phyloP scores from a whole-genome alignment of 345 rosid species.

The Salix suchowensis region DNA sequence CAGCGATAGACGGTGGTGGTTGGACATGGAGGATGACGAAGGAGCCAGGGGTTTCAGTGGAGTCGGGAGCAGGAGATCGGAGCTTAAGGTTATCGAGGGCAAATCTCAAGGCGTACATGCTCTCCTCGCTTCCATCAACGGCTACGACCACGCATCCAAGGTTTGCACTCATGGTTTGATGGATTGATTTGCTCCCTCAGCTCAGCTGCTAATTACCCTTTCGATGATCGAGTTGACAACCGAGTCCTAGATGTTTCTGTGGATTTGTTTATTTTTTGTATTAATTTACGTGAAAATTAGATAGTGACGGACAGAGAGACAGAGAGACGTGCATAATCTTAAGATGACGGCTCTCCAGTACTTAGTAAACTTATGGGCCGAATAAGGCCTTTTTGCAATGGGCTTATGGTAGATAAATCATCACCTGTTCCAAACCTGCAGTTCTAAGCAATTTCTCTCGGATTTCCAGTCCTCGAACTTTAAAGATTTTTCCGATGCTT shows the following conservation, averaged over 20 bases:
- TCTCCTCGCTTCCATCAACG: conserved; percentile 86
- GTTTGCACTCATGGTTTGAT: conserved; percentile 40
- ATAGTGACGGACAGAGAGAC: not conserved
- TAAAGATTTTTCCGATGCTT: too few relatives aligned
- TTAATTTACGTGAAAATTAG: not conserved
- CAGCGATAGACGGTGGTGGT: conserved; percentile 70
- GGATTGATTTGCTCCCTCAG: too few relatives aligned
- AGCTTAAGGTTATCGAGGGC: conserved; percentile 73
- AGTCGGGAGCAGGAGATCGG: conserved; percentile 48
- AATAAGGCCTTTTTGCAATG: too few relatives aligned
- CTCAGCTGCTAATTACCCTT: not conserved
- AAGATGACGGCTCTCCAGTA: not conserved
- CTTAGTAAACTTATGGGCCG: too few relatives aligned
- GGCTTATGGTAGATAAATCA: too few relatives aligned
- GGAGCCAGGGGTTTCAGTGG: conserved; percentile 31
- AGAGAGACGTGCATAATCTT: not conserved
- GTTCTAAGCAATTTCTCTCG: too few relatives aligned
- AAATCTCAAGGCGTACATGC: conserved; percentile 84
- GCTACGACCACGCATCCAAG: conserved; percentile 64
- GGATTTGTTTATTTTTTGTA: too few relatives aligned
- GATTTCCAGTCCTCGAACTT: too few relatives aligned
- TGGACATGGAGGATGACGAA: conserved; percentile 76
- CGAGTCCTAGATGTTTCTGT: not conserved
- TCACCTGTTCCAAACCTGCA: too few relatives aligned
- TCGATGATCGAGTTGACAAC: not conserved